Percentiles rank a stretch among this genome's conserved stretches.
Conservation (phyloP, 306 rosid genomes). For the Vigna angularis region DNA sequence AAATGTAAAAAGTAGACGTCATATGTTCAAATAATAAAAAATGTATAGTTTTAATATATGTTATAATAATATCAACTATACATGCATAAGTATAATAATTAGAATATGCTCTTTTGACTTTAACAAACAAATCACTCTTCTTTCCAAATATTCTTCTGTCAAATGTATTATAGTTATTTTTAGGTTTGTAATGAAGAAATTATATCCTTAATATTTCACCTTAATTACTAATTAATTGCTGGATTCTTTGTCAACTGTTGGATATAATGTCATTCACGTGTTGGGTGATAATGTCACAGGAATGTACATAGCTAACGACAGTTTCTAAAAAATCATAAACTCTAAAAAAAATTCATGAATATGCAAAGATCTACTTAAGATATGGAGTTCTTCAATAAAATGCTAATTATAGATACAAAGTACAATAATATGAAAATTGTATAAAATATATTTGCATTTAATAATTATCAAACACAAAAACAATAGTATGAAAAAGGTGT, state of each 20-base stretch:
- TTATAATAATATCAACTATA: background rate
- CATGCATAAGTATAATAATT: background rate
- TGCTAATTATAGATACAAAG: no score
- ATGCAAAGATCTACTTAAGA: background rate
- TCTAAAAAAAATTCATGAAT: background rate
- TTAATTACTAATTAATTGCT: background rate
- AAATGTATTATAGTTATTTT: background rate
- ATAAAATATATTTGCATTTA: no score
- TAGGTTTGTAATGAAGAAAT: background rate
- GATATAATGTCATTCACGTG: conserved; percentile 16
- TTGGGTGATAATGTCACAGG: background rate
- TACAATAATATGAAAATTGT: background rate
- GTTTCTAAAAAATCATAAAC: background rate
- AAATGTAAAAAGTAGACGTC: background rate
- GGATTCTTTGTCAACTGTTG: conserved; percentile 4
- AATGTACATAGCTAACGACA: background rate
- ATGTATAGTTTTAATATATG: background rate
- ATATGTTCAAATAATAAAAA: background rate
- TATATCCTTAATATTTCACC: background rate
- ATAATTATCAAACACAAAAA: background rate
- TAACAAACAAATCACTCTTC: background rate
- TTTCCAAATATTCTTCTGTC: background rate
- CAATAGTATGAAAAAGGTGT: background rate
- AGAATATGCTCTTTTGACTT: background rate
- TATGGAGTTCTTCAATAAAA: background rate